Percentiles rank a stretch among this genome's conserved stretches.
These are phyloP conservation scores for Rutidosis leptorrhynchoides DNA, from an alignment of 129 eudicot genomes.

Conservation along the genomic window DNA sequence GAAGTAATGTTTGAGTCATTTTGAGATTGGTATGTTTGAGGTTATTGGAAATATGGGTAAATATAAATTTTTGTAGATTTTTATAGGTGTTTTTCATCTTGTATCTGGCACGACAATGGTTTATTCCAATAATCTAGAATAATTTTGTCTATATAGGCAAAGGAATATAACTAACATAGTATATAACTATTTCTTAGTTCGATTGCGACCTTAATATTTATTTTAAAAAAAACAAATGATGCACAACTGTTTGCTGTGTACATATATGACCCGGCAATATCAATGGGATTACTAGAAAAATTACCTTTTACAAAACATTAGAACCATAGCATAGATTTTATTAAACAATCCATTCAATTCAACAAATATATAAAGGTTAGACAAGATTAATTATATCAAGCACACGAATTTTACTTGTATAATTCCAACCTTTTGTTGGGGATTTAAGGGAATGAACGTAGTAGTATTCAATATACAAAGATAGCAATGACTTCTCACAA, in stretches of 20 bases:
- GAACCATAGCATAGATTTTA: background rate
- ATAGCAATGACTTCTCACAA: constrained; percentile 23
- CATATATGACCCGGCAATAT: too few species aligned
- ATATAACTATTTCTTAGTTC: constrained; percentile 10
- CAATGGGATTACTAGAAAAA: too few species aligned
- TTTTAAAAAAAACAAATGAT: background rate
- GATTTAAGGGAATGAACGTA: constrained; percentile 5
- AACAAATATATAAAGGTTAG: background rate
- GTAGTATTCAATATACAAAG: constrained; percentile 11
- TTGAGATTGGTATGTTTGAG: background rate
- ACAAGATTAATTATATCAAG: background rate
- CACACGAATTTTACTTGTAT: constrained; percentile 23
- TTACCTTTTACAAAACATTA: too few species aligned
- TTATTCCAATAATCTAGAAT: background rate
- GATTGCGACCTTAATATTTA: constrained; percentile 7
- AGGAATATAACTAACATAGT: constrained; percentile 7
- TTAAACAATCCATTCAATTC: background rate
- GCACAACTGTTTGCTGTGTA: background rate
- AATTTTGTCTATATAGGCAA: constrained; percentile 5
- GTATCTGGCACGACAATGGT: background rate
- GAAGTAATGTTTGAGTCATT: constrained; percentile 11
- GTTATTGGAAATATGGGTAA: too few species aligned
- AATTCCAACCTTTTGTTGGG: background rate
- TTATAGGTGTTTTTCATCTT: constrained; percentile 7
- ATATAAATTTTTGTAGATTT: background rate